Evolutionary conservation across 805 yeast species (phyloP).

Genomic region (Candida taoyuanica): DNA sequence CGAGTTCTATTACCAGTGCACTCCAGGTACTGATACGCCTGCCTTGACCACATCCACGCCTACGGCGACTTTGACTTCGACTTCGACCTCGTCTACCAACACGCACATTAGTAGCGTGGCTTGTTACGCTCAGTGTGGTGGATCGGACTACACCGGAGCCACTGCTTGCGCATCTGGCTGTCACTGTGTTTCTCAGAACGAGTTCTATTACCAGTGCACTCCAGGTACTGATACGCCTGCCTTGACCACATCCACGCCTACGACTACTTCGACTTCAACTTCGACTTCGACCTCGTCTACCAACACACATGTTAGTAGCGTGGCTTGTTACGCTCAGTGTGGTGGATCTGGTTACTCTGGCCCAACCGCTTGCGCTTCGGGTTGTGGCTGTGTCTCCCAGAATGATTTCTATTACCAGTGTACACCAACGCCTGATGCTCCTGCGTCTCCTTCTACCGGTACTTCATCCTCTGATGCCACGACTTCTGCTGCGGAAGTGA

Average conservation of each 20-base stretch:
- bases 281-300: conserved; percentile 1
- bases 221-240: conserved; percentile 2
- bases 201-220: conserved; percentile 15
- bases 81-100: not conserved
- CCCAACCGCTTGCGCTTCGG: conserved; percentile 13
- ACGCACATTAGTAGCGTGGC: too few species aligned
- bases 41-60: not conserved
- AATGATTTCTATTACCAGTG: conserved; percentile 18
- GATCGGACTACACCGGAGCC: conserved; percentile 6
- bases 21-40: not conserved
- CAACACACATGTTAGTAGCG: not conserved
- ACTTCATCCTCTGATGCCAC: conserved; percentile 1
- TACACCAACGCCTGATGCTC: conserved; percentile 1
- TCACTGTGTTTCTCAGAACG: conserved; percentile 5
- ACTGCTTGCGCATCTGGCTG: conserved; percentile 12
- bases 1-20: conserved; percentile 6
- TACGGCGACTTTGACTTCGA: not conserved
- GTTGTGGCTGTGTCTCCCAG: conserved; percentile 8
- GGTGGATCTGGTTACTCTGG: conserved; percentile 17
- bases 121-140: conserved; percentile 20
- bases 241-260: not conserved
- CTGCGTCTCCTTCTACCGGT: too few species aligned
- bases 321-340: conserved; percentile 12
- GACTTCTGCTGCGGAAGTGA: not conserved
- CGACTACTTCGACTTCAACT: conserved; percentile 2